phyloP scores from a whole-genome alignment of 1,139 yeast genomes.

The Suhomyces yuchorum region DNA sequence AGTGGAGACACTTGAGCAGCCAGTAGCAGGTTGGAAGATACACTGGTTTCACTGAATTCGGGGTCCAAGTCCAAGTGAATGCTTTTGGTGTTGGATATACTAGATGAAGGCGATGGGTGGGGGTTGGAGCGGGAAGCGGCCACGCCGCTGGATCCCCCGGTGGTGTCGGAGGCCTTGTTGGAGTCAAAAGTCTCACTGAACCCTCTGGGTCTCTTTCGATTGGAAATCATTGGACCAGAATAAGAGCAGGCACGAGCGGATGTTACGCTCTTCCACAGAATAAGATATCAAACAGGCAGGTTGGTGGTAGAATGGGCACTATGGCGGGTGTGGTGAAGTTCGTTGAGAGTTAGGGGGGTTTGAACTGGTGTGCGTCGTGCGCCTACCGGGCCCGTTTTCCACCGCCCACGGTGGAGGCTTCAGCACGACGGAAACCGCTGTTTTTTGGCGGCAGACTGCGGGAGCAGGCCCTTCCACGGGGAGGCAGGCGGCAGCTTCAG shows the following conservation, averaged over 20 bases:
- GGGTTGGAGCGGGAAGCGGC: neutral
- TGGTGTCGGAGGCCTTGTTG: constrained; percentile 15
- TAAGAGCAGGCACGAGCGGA: constrained; percentile 10
- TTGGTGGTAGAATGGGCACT: neutral
- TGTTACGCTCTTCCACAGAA: constrained; percentile 4
- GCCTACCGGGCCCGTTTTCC: neutral
- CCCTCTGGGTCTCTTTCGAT: constrained; percentile 52
- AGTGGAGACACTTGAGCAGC: constrained; percentile 16
- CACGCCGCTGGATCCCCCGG: constrained; percentile 1
- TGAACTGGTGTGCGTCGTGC: constrained; percentile 1
- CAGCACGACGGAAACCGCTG: too few species aligned
- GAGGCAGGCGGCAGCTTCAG: too few species aligned
- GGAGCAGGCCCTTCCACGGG: too few species aligned
- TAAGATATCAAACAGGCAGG: neutral
- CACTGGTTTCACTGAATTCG: constrained; percentile 16
- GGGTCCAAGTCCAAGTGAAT: constrained; percentile 16
- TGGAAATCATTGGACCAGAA: constrained; percentile 27
- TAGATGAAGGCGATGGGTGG: constrained; percentile 9
- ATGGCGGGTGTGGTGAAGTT: constrained; percentile 1
- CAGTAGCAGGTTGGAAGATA: constrained; percentile 17
- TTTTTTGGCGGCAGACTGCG: too few species aligned
- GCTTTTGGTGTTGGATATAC: constrained; percentile 11
- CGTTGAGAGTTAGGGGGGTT: constrained; percentile 14
- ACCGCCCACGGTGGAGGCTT: neutral
- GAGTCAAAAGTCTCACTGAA: constrained; percentile 44